Conservation (phyloP, 305 asterid genomes). For the Lippia alba region DNA sequence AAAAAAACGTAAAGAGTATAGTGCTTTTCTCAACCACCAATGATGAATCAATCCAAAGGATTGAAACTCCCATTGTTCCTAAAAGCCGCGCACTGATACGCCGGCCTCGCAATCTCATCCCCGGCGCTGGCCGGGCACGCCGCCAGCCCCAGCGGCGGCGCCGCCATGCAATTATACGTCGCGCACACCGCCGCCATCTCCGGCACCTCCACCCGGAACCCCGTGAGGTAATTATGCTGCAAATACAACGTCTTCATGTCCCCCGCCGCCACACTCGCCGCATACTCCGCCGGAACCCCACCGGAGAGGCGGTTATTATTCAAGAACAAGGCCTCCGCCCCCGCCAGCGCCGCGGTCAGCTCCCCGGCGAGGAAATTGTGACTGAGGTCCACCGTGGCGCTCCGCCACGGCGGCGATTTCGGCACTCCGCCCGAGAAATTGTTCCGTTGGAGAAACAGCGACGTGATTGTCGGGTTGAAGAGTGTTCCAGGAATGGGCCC, state of each 20-base stretch:
- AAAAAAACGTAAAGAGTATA: neutral
- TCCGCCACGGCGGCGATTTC: conserved; percentile 35
- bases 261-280: conserved; percentile 50
- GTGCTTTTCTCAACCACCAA: neutral
- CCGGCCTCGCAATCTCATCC: conserved; percentile 63
- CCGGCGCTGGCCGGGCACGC: conserved; percentile 81
- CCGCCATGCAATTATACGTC: conserved; percentile 67
- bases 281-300: conserved; percentile 65
- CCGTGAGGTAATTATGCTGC: conserved; percentile 75
- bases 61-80: conserved; percentile 18
- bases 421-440: conserved; percentile 76
- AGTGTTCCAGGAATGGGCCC: conserved; percentile 69
- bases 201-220: conserved; percentile 60
- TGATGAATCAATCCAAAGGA: conserved; percentile 27
- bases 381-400: conserved; percentile 71
- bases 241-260: conserved; percentile 62
- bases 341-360: conserved; percentile 44
- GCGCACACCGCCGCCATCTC: conserved; percentile 67
- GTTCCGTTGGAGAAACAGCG: conserved; percentile 86
- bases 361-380: conserved; percentile 71
- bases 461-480: conserved; percentile 56
- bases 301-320: conserved; percentile 70
- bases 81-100: conserved; percentile 59
- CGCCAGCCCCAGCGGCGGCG: conserved; percentile 57
- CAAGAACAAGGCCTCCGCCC: conserved; percentile 65